Base-by-base conservation (phyloP, 139 green algal species). In the Micractinium conductrix region DNA sequence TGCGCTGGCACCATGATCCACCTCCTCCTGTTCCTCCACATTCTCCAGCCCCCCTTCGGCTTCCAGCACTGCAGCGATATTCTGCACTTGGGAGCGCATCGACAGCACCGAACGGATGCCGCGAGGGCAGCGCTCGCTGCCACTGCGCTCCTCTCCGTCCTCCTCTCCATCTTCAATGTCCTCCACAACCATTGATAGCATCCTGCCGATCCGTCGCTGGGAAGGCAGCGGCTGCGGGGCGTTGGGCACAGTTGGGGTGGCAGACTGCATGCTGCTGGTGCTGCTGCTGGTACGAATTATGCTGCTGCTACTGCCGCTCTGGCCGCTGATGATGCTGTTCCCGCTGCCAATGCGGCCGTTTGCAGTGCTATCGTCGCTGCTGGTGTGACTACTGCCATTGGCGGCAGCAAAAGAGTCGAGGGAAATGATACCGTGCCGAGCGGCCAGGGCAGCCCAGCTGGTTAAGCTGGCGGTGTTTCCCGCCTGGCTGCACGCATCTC, bases 141-240 rank as follows among this genome's bases (percentile, higher is more conserved):
- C n/a, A n/a, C n/a, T n/a, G 19, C 6, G 5, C 69, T 30, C 38
- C 21, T 37, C 38, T n/a, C 50, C 69, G 9, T 73, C 16, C 10
- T 73, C 37, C 17, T 26, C 67, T 40, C 22, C 38, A 21, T 79
- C 72, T 10, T 79, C 72, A 8, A 28, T 28, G 9, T 16, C 53
- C 53, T 81, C 75, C 0, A 35, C 22, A 22, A 81, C 75, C 37
- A 81, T 81, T 0, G 75, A 81, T 53, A 81, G 75, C 75, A n/a
- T 26, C 35, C 62, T 48, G 22, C 37, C 8, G 33, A 80, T 17
- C 12, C 48, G 73, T 21, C 73, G 48, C 24, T 33, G 28, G 24
- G 40, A 76, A 26, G 42, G 70, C 70, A 35, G 70, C 70, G 16
- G 70, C 42, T 55, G n/a, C n/a, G n/a, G 70, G n/a, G n/a, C n/a